Evolutionary conservation across 148 eudicot genomes (phyloP).

Genomic region (Fallopia convolvulus): DNA sequence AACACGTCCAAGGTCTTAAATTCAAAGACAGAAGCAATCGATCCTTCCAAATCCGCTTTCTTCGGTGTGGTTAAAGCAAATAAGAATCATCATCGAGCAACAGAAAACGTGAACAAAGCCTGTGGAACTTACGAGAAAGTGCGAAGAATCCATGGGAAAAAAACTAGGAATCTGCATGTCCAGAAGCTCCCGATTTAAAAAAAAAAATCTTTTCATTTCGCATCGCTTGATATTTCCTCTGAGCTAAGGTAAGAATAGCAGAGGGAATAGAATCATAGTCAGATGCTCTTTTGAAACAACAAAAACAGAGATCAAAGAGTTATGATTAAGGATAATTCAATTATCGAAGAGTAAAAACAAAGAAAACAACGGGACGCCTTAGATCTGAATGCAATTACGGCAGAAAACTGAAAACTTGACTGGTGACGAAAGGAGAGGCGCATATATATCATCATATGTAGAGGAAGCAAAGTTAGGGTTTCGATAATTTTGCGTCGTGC

Average conservation of each 20-base stretch:
- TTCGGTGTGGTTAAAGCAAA: conserved; percentile 12
- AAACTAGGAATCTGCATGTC: conserved; percentile 8
- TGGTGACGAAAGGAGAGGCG: not conserved
- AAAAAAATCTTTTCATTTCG: not conserved
- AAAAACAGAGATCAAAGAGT: not conserved
- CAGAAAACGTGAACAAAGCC: not conserved
- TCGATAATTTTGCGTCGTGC: not conserved
- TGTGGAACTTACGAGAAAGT: conserved; percentile 11
- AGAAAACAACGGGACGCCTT: not conserved
- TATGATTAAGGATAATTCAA: too few species aligned
- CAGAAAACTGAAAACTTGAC: not conserved
- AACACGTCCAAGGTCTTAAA: not conserved
- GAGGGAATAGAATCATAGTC: not conserved
- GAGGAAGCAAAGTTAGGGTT: not conserved
- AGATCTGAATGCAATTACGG: not conserved
- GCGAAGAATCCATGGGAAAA: conserved; percentile 4
- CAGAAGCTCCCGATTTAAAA: conserved; percentile 1
- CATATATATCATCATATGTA: not conserved
- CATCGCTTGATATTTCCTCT: not conserved
- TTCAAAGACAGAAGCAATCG: not conserved
- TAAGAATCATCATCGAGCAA: conserved; percentile 11
- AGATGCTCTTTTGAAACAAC: not conserved
- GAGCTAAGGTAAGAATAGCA: not conserved
- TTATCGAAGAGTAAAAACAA: not conserved
- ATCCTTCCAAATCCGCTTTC: not conserved